phyloP scores from a whole-genome alignment of 805 yeast genomes.

The Kuraishia capsulata region DNA sequence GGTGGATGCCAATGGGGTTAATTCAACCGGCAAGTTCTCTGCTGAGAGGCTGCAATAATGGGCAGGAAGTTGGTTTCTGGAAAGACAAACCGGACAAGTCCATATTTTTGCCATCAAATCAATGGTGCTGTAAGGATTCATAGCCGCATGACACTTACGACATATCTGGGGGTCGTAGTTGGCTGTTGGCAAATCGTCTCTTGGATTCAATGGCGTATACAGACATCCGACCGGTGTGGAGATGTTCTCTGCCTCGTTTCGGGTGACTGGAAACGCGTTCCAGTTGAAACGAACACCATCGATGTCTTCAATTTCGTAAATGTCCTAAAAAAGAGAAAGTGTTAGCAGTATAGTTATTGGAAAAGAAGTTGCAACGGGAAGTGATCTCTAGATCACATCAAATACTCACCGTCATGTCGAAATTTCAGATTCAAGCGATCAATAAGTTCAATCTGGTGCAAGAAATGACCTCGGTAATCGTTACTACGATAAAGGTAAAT shows the following conservation, averaged over 20 bases:
- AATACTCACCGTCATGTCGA: no score
- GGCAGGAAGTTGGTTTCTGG: constrained; percentile 73
- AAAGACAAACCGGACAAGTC: constrained; percentile 78
- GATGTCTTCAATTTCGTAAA: constrained; percentile 50
- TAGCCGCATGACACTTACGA: constrained; percentile 73
- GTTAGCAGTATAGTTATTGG: no score
- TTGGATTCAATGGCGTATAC: constrained; percentile 85
- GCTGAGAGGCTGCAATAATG: constrained; percentile 72
- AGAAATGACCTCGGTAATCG: background rate
- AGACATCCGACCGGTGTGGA: constrained; percentile 92
- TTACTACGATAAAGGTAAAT: background rate
- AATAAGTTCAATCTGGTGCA: no score
- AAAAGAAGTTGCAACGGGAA: no score
- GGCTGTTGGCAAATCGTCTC: constrained; percentile 69
- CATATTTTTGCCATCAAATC: constrained; percentile 71
- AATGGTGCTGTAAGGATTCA: constrained; percentile 81
- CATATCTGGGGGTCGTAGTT: constrained; percentile 83
- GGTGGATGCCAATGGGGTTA: constrained; percentile 59
- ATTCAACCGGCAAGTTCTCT: constrained; percentile 75
- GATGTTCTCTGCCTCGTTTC: constrained; percentile 81
- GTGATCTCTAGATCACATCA: no score
- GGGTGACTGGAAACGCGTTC: constrained; percentile 84
- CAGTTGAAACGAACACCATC: constrained; percentile 70
- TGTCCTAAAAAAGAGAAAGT: constrained; percentile 22
- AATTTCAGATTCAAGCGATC: no score